Evolutionary conservation across 768 basidiomycete genomes (phyloP).

Genomic region (Suillus variegatus): DNA sequence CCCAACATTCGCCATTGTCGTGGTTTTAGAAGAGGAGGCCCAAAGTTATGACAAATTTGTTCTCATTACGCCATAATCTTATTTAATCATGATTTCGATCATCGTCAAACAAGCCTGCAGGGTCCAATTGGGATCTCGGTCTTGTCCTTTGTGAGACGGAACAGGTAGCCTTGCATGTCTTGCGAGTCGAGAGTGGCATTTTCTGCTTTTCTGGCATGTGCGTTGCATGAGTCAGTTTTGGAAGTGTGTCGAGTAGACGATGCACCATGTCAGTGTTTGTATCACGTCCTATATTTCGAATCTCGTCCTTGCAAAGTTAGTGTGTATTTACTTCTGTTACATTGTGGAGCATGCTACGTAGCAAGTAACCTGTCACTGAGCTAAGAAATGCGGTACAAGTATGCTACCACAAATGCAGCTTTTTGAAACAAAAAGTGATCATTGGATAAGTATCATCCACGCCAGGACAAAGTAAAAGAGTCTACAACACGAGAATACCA

Average conservation of each 20-base stretch:
- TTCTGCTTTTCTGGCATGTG: not conserved
- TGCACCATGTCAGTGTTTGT: not conserved
- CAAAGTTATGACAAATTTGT: no score
- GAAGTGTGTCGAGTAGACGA: not conserved
- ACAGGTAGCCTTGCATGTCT: not conserved
- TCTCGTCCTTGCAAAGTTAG: not conserved
- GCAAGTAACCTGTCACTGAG: not conserved
- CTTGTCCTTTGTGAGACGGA: not conserved
- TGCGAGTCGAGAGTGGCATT: not conserved
- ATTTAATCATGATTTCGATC: no score
- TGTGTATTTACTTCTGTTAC: not conserved
- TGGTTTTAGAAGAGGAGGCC: not conserved
- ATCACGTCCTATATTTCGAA: no score
- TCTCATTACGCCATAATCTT: no score
- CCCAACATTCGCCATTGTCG: not conserved
- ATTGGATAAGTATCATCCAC: slow-evolving; percentile 97
- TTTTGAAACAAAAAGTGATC: slow-evolving; percentile 9
- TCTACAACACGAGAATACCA: slow-evolving; percentile 36
- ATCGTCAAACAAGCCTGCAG: no score
- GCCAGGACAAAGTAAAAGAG: slow-evolving; percentile 93
- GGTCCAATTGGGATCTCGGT: not conserved
- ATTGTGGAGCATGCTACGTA: not conserved
- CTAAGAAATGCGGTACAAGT: not conserved
- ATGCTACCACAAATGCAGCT: not conserved
- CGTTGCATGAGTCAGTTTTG: not conserved